These are phyloP conservation scores for Logfia minima DNA, from an alignment of 129 eudicot species.

Conservation along the genomic window DNA sequence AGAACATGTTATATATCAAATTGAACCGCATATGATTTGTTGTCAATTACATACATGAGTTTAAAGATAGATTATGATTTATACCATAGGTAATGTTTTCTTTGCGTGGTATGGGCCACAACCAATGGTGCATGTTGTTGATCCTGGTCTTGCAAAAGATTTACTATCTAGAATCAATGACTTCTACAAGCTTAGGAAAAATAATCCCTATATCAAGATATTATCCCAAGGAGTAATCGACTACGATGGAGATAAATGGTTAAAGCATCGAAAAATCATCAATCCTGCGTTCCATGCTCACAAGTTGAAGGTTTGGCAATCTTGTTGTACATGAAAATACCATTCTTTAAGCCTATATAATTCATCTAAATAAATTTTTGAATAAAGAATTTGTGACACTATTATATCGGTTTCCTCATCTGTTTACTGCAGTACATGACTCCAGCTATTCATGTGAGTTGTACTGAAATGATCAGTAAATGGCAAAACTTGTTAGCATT, in stretches of 20 bases:
- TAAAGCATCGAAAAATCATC: conserved; percentile 38
- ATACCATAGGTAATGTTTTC: conserved; percentile 19
- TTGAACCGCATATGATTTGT: neutral
- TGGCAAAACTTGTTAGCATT: conserved; percentile 26
- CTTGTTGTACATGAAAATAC: neutral
- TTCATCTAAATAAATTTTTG: neutral
- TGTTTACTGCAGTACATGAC: conserved; percentile 22
- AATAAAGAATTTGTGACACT: neutral
- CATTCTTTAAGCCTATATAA: neutral
- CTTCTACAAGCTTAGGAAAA: conserved; percentile 32
- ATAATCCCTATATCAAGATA: conserved; percentile 31
- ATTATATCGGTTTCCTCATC: neutral
- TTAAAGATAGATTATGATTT: neutral
- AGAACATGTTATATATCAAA: no score
- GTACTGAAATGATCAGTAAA: conserved; percentile 29
- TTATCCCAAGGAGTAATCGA: conserved; percentile 33
- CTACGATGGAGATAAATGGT: conserved; percentile 38
- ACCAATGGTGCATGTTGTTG: conserved; percentile 39
- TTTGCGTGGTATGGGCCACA: conserved; percentile 35
- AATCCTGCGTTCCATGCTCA: conserved; percentile 37
- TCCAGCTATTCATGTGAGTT: conserved; percentile 36
- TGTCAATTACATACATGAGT: neutral
- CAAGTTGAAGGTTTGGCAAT: conserved; percentile 31
- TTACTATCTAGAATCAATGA: conserved; percentile 26
- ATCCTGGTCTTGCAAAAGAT: conserved; percentile 34